Conservation (phyloP, 371 early-diverging fungal genomes). For the Choanephora cucurbitarum region DNA sequence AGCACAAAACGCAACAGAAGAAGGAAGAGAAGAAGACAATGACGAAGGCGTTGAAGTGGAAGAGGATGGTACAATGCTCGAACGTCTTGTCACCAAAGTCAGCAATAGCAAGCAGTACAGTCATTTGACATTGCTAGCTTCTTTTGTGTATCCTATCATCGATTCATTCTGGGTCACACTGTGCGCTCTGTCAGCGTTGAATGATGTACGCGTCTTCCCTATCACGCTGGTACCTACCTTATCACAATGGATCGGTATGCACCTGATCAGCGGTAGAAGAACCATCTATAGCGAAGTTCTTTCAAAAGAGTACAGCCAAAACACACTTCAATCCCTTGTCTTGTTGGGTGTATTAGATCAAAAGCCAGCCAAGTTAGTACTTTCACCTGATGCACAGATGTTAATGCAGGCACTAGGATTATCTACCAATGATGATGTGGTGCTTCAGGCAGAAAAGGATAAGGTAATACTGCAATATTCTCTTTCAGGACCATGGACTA, state of each 20-base stretch:
- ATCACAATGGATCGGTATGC: conserved; percentile 41
- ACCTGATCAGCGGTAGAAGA: conserved; percentile 39
- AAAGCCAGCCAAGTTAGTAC: conserved; percentile 21
- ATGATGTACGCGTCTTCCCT: conserved; percentile 27
- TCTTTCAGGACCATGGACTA: too few species aligned
- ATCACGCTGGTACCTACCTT: conserved; percentile 26
- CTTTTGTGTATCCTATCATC: conserved; percentile 34
- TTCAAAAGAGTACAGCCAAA: conserved; percentile 31
- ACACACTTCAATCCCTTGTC: conserved; percentile 21
- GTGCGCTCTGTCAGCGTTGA: conserved; percentile 29
- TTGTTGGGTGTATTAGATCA: conserved; percentile 19
- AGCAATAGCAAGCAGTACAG: conserved; percentile 7
- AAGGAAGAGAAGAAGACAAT: conserved; percentile 1
- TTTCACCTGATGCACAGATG: conserved; percentile 38
- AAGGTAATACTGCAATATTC: neutral
- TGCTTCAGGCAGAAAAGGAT: conserved; percentile 8
- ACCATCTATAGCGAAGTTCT: conserved; percentile 40
- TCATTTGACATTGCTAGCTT: conserved; percentile 30
- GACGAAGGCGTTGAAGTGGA: conserved; percentile 10
- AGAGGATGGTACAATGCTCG: neutral
- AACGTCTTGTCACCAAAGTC: conserved; percentile 6
- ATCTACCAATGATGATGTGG: conserved; percentile 29
- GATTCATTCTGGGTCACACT: conserved; percentile 36
- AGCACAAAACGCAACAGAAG: neutral
- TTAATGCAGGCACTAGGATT: conserved; percentile 31